Evolutionary conservation across 2,329 filamentous ascomycete genomes (phyloP).

Genomic region (Graphilbum fragrans): DNA sequence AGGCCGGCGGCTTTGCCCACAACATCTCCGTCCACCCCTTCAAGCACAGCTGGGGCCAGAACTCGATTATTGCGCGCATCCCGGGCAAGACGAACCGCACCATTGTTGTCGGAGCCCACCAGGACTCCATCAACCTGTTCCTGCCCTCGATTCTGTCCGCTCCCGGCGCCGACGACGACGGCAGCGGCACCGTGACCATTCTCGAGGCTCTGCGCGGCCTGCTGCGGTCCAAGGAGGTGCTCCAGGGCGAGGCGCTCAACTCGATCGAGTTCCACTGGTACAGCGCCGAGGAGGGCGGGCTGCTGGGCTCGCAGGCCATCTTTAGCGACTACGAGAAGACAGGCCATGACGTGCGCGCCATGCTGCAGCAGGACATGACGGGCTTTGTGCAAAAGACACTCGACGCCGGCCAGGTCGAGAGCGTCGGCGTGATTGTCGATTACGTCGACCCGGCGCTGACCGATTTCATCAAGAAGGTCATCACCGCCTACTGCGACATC

Average conservation of each 20-base stretch:
- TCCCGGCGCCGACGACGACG: conserved; percentile 92
- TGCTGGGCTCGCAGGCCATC: conserved; percentile 81
- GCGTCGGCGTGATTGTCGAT: conserved; percentile 85
- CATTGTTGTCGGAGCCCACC: conserved; percentile 80
- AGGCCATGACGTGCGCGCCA: conserved; percentile 72
- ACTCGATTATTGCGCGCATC: conserved; percentile 82
- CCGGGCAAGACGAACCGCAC: conserved; percentile 78
- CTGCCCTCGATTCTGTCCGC: conserved; percentile 73
- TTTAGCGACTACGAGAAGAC: conserved; percentile 69
- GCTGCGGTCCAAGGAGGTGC: conserved; percentile 57
- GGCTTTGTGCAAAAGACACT: conserved; percentile 76
- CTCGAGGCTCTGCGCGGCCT: conserved; percentile 80
- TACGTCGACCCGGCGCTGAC: conserved; percentile 77
- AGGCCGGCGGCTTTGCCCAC: conserved; percentile 55
- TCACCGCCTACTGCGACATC: conserved; percentile 79
- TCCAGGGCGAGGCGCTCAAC: conserved; percentile 62
- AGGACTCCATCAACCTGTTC: conserved; percentile 91
- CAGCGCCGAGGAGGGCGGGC: conserved; percentile 76
- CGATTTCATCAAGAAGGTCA: conserved; percentile 79
- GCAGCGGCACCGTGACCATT: conserved; percentile 86
- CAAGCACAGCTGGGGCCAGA: conserved; percentile 75
- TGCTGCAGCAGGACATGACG: conserved; percentile 98
- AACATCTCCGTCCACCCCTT: conserved; percentile 64
- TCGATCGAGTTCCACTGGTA: conserved; percentile 98
- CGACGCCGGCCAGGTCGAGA: conserved; percentile 71